Evolutionary conservation across 23 red algal species (phyloP), one percentile per base, ranked within the genome.

Genomic region (Gracilariopsis chorda): DNA sequence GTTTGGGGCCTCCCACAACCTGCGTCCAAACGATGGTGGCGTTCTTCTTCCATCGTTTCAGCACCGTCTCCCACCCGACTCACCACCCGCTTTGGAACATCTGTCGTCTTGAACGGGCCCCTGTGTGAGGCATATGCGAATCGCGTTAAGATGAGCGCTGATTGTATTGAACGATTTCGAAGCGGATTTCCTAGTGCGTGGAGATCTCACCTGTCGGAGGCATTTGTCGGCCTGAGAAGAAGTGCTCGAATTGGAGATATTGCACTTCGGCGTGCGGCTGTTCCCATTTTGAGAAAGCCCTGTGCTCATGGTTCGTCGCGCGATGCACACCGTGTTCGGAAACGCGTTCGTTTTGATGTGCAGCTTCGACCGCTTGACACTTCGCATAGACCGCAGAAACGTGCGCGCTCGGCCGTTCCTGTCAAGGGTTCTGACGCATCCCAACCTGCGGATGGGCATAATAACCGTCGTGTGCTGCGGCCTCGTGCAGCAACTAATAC

Each of bases 31-130:
- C 24, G 24, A 16, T 88, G 62, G 62, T 73, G 62, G 45, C 64
- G 84, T 21, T 76, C 67, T 34, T 88, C 84, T 20, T 75, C 84
- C 10, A 59, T 88, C 6, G 64, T 36, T 14, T 12, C 17, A 19
- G 19, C 21, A 8, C 2, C 40, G 27, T 59, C 84, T 1, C 28
- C 48, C n/a, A 62, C 39, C 21, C 29, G 39, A 17, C 84, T 88
- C 46, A 14, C 32, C 6, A 88, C 84, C 25, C 62, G 84, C 20
- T 74, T 70, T 37, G 84, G 84, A 7, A 74, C 84, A 19, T 9
- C 53, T 12, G 67, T 88, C 14, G 11, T 40, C 13, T 67, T 88
- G 14, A 21, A 51, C 13, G 63, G 84, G 29, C 10, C 49, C 16
- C 62, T 88, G 9, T 77, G 32, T 29, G 65, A 41, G 8, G n/a